These are phyloP conservation scores for Torulaspora delbrueckii DNA, from an alignment of 805 yeast species.

Conservation along the genomic window DNA sequence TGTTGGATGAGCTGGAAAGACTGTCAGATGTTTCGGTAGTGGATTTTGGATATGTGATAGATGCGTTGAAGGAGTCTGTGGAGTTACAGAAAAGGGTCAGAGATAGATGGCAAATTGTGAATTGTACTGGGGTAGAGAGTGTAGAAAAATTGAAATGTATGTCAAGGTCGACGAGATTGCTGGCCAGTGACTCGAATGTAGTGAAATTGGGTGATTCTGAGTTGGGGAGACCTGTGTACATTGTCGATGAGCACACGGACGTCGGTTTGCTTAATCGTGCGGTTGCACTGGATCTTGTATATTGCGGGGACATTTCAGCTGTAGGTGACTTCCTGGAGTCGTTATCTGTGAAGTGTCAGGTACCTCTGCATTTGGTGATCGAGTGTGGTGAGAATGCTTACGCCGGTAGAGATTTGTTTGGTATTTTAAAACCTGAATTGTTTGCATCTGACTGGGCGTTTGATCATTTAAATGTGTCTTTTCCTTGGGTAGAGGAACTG, in stretches of 20 bases:
- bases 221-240: neutral
- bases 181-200: constrained; percentile 3
- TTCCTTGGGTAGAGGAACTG: constrained; percentile 14
- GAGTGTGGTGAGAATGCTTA: constrained; percentile 3
- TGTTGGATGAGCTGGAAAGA: constrained; percentile 10
- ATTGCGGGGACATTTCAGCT: constrained; percentile 3
- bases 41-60: constrained; percentile 11
- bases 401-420: constrained; percentile 14
- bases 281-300: constrained; percentile 3
- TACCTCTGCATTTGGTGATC: constrained; percentile 1
- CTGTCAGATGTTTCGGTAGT: constrained; percentile 3
- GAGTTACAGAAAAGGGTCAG: neutral
- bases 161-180: neutral
- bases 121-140: neutral
- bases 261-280: neutral
- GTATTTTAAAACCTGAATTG: constrained; percentile 12
- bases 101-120: constrained; percentile 2
- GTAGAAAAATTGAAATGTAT: neutral
- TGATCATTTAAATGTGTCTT: constrained; percentile 1
- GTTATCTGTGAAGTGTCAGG: neutral
- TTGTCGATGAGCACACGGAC: constrained; percentile 5
- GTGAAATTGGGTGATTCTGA: neutral
- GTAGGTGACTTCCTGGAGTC: neutral
- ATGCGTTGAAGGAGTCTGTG: constrained; percentile 4
- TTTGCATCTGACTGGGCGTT: constrained; percentile 1